Evolutionary conservation across 2,329 filamentous ascomycete genomes (phyloP).

Genomic region (Penicillium sp.): DNA sequence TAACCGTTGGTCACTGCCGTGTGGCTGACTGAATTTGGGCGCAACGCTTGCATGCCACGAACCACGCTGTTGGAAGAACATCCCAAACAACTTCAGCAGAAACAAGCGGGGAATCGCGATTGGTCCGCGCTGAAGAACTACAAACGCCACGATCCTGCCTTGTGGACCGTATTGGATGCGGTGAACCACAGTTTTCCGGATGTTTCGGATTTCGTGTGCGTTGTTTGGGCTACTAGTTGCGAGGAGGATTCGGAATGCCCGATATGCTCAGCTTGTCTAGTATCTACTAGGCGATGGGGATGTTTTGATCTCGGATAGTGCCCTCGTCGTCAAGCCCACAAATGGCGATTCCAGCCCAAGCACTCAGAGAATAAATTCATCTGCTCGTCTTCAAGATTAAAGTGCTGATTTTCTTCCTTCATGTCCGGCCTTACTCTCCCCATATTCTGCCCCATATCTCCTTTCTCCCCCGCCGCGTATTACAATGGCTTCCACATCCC

Average conservation of each 20-base stretch:
- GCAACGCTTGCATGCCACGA: not conserved
- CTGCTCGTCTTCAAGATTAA: not conserved
- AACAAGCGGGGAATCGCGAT: not conserved
- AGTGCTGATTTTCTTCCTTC: not conserved
- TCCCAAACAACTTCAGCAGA: not conserved
- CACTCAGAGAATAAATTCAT: not conserved
- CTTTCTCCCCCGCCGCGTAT: not conserved
- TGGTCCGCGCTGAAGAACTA: not conserved
- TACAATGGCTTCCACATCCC: slow-evolving; percentile 11
- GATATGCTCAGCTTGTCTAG: not conserved
- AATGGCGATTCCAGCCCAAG: not conserved
- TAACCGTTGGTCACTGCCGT: not conserved
- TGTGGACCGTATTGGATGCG: not conserved
- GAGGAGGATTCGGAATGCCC: not conserved
- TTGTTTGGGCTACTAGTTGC: not conserved
- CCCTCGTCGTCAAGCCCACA: not conserved
- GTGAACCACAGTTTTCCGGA: not conserved
- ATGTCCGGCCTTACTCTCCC: not conserved
- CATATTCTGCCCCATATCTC: not conserved
- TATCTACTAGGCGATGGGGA: not conserved
- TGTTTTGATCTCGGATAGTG: not conserved
- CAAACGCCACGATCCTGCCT: not conserved
- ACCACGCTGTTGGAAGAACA: not conserved
- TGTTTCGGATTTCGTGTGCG: not conserved
- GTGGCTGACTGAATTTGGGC: not conserved